These are phyloP conservation scores for Trichophaea hybrida DNA, from an alignment of 2,329 filamentous ascomycete genomes.

Conservation along the genomic window DNA sequence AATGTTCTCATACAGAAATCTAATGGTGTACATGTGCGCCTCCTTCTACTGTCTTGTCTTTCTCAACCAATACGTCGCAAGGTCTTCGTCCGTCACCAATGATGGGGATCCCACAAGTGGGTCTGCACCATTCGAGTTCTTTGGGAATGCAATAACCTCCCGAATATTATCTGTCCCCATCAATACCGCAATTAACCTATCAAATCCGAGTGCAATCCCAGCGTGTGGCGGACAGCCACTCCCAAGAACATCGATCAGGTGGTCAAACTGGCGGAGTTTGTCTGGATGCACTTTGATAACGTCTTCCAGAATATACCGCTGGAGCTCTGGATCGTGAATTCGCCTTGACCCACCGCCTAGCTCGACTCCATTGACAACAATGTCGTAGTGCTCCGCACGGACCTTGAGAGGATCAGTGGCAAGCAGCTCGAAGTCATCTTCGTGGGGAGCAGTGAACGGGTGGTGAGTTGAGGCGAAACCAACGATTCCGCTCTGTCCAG, in stretches of 20 bases:
- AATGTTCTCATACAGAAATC: too few species aligned
- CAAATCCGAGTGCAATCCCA: slow-evolving; percentile 83
- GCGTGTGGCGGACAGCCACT: slow-evolving; percentile 90
- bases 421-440: slow-evolving; percentile 60
- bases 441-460: slow-evolving; percentile 81
- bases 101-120: slow-evolving; percentile 66
- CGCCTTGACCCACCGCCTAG: slow-evolving; percentile 83
- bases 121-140: slow-evolving; percentile 82
- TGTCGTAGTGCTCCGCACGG: slow-evolving; percentile 80
- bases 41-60: slow-evolving; percentile 18
- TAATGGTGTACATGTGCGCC: neutral
- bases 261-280: slow-evolving; percentile 65
- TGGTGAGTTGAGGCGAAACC: slow-evolving; percentile 84
- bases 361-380: slow-evolving; percentile 90
- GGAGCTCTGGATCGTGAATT: slow-evolving; percentile 72
- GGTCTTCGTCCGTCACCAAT: slow-evolving; percentile 45
- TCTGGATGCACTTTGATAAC: slow-evolving; percentile 55
- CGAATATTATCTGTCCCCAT: slow-evolving; percentile 61
- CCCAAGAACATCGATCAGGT: slow-evolving; percentile 66
- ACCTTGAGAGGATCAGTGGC: slow-evolving; percentile 55
- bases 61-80: slow-evolving; percentile 45
- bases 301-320: slow-evolving; percentile 71
- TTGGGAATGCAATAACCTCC: slow-evolving; percentile 95
- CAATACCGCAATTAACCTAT: slow-evolving; percentile 69
- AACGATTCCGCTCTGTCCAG: slow-evolving; percentile 66